Base-by-base conservation (phyloP, 768 basidiomycete species). In the Amanita pallidorosea region DNA sequence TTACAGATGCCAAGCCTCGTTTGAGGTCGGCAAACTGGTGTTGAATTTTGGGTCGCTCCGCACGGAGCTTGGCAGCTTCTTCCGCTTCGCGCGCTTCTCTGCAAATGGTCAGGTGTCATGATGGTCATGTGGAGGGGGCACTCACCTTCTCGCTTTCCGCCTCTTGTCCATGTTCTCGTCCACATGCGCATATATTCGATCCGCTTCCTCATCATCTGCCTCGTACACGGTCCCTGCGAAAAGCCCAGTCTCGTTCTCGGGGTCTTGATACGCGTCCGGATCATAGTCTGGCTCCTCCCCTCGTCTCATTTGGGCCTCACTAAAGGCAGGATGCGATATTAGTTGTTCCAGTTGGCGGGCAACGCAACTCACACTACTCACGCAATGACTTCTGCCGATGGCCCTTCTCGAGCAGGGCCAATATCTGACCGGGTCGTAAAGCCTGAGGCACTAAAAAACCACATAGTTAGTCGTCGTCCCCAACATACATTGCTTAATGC, bases 361-460 rank as follows among this genome's bases (percentile, higher is more conserved):
- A 47, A 15, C 45, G 11, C 18, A 31, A 17, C 29, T n/a, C 12
- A 15, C 13, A 23, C 40, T 45, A 13, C 86, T 45, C 58, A 90
- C 85, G 90, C 94, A 45, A 95, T 74, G 0, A 83, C 82, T 67
- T 94, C 92, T 29, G 91, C 93, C 15, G 88, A 89, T 0, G 94
- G 92, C 0, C 91, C 92, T 61, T 96, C 94, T 64, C 96, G 74
- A 7, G 96, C 96, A 33, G 96, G 96, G 62, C 96, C 96, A 53
- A 99, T 98, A 81, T 98, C 96, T 37, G 92, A 95, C 44, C 94
- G 86, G 5, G 95, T 98, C 0, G 95, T 98, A 69, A 97, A 98
- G 53, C 93, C 93, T 42, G 93, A 95, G 45, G 93, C 93, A 69
- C 91, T 93, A 56, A 20, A n/a, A 53, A 61, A 49, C 52, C 35